A percentile compares a stretch with the other conserved stretches of the same genome.
Conservation (phyloP, 768 basidiomycete genomes). For the Tylopilus balloui region DNA sequence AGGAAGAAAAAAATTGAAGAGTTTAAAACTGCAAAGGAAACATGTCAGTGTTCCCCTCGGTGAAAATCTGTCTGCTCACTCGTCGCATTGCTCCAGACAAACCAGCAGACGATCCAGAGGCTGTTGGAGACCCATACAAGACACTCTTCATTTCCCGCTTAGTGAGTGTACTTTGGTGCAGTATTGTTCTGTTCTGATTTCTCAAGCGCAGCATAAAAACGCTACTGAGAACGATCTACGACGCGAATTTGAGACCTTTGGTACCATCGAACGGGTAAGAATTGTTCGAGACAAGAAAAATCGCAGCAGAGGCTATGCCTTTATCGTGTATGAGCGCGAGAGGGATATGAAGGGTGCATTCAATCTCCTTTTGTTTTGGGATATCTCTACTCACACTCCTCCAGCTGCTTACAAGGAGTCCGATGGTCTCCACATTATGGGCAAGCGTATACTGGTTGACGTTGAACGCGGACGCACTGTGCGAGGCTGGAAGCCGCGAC, state of each 20-base stretch:
- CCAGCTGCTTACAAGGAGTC: constrained; percentile 97
- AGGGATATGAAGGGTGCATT: constrained; percentile 95
- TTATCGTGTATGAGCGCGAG: constrained; percentile 96
- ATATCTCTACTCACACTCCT: constrained; percentile 15
- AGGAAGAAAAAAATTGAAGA: constrained; percentile 72
- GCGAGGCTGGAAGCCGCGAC: constrained; percentile 96
- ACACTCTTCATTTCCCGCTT: constrained; percentile 94
- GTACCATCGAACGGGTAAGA: constrained; percentile 89
- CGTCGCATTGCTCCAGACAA: constrained; percentile 57
- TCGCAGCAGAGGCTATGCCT: constrained; percentile 89
- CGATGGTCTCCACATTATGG: constrained; percentile 92
- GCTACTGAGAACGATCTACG: constrained; percentile 90
- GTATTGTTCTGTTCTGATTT: constrained; percentile 11
- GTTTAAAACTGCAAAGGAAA: constrained; percentile 77
- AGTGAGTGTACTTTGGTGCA: constrained; percentile 39
- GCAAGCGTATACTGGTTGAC: constrained; percentile 94
- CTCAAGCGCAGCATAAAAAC: constrained; percentile 67
- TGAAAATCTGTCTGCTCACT: constrained; percentile 2
- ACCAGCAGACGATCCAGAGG: constrained; percentile 86
- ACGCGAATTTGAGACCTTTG: constrained; percentile 93
- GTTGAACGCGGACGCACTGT: constrained; percentile 98
- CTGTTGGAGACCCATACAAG: constrained; percentile 96
- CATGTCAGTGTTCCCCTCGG: constrained; percentile 55
- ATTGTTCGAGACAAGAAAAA: constrained; percentile 90
- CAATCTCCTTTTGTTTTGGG: constrained; percentile 10